A percentile compares a stretch with the other conserved stretches of the same genome.
Conservation (phyloP, 2,329 filamentous ascomycete genomes). For the Fusarium scirpi region DNA sequence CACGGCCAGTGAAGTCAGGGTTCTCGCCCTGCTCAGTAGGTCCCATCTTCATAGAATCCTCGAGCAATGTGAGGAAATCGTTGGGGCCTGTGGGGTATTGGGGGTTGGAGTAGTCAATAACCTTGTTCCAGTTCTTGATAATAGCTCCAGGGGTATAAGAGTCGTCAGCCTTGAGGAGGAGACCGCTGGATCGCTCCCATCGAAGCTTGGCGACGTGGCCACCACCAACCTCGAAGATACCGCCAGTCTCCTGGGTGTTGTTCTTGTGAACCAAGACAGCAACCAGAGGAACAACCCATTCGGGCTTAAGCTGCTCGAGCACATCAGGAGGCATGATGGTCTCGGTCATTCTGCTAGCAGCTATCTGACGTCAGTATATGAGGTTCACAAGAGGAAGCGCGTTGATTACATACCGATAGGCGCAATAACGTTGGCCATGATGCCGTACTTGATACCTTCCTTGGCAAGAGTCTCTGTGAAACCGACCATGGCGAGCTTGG, state of each 20-base stretch:
- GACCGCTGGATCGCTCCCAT: conserved; percentile 93
- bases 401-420: conserved; percentile 71
- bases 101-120: conserved; percentile 84
- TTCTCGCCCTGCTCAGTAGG: conserved; percentile 78
- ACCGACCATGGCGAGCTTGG: conserved; percentile 93
- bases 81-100: conserved; percentile 86
- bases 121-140: conserved; percentile 88
- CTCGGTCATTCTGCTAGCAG: conserved; percentile 94
- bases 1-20: conserved; percentile 84
- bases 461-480: conserved; percentile 98
- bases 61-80: conserved; percentile 87
- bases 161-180: conserved; percentile 88
- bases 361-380: conserved; percentile 55
- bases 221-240: conserved; percentile 93
- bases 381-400: background rate
- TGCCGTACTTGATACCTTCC: conserved; percentile 98
- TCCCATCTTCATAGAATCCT: conserved; percentile 83
- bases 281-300: conserved; percentile 95
- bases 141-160: conserved; percentile 89
- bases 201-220: conserved; percentile 92
- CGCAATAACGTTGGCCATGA: conserved; percentile 92
- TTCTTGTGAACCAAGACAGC: conserved; percentile 88
- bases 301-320: conserved; percentile 85
- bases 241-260: conserved; percentile 84
- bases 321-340: conserved; percentile 97